These are phyloP conservation scores for Eragrostis tef DNA, from an alignment of 202 grass and related monocot genomes.

Conservation along the genomic window DNA sequence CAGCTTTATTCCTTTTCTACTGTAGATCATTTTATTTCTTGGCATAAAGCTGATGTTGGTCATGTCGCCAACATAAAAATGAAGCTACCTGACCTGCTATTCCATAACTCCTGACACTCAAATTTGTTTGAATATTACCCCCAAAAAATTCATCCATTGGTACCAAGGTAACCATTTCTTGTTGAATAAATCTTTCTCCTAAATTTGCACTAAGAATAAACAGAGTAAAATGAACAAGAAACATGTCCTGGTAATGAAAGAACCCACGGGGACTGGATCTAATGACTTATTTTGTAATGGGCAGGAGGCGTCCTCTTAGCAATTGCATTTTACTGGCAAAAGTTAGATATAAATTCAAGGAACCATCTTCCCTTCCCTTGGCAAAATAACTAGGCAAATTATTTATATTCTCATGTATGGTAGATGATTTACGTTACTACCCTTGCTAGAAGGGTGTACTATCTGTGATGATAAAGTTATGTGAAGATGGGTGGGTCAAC, in stretches of 20 bases:
- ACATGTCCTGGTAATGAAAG: not conserved
- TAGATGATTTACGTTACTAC: not conserved
- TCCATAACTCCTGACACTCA: not conserved
- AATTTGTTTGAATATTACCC: not conserved
- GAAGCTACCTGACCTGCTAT: not conserved
- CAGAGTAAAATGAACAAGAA: constrained; percentile 11
- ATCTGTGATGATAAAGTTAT: constrained; percentile 6
- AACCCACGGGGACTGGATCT: not conserved
- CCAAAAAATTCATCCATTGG: not conserved
- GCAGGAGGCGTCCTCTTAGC: not conserved
- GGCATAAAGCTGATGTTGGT: not conserved
- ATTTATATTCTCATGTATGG: constrained; percentile 13
- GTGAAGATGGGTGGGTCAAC: not conserved
- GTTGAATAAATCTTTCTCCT: not conserved
- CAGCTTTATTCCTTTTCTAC: constrained; percentile 44
- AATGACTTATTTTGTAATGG: not conserved
- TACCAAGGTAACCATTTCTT: not conserved
- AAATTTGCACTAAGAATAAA: not conserved
- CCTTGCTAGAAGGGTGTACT: constrained; percentile 1
- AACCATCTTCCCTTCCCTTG: not conserved
- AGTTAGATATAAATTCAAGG: not conserved
- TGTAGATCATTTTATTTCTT: constrained; percentile 7
- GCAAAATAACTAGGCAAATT: not conserved
- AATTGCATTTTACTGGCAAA: not conserved
- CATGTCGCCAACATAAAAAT: not conserved